Evolutionary conservation across 106 monocot genomes (phyloP).

Genomic region (Cymbidium sinense): DNA sequence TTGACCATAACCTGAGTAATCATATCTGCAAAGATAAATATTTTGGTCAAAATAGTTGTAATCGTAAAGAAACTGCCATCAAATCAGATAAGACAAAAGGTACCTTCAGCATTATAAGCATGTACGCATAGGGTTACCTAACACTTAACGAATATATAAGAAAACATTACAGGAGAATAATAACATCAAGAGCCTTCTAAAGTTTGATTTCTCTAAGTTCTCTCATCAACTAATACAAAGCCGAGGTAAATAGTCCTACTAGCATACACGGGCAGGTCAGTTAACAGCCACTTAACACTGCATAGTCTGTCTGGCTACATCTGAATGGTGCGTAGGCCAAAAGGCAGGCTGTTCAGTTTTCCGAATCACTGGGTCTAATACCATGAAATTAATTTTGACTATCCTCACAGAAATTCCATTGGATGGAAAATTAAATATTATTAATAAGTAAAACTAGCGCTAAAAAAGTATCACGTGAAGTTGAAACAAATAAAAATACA

Average conservation of each 20-base stretch:
- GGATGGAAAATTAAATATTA: no score
- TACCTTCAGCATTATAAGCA: no score
- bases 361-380: no score
- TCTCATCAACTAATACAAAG: neutral
- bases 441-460: no score
- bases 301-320: neutral
- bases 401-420: no score
- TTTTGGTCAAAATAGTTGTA: neutral
- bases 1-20: conserved; percentile 25
- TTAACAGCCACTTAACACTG: neutral
- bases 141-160: neutral
- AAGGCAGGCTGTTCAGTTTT: no score
- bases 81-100: neutral
- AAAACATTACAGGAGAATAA: neutral
- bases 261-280: neutral
- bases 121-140: neutral
- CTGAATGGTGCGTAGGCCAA: no score
- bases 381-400: no score
- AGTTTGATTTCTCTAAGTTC: neutral
- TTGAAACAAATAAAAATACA: no score
- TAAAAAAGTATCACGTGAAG: no score
- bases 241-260: neutral
- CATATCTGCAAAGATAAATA: conserved; percentile 16
- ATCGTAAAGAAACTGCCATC: neutral
- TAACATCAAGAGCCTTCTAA: neutral